Evolutionary conservation across 2,329 filamentous ascomycete species (phyloP), one percentile per base, ranked within the genome.

Genomic region (Trichoderma guizhouense): DNA sequence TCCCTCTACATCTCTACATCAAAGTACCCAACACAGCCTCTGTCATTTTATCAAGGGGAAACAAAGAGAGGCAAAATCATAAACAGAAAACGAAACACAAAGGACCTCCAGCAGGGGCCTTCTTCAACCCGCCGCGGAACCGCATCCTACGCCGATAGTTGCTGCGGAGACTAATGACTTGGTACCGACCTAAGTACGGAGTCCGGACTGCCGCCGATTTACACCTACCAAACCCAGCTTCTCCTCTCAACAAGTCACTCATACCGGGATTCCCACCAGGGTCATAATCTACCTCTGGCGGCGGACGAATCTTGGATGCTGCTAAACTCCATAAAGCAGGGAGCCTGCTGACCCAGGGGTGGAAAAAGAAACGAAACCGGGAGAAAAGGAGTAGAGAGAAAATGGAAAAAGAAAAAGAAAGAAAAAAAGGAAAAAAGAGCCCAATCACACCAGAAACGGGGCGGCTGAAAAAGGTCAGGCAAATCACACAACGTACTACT

Each of bases 401-500:
- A 32, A 24, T 21, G 21, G 39, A 60, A 26, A 61, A 69, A 24
- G 26, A 69, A 36, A 24, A 24, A 7, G 21, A 24, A 58, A 34
- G 18, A 24, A 12, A 60, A 24, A 34, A 61, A 69, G 30, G 26
- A 69, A 61, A 34, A 69, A 24, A 43, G 18, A 32, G 36, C 53
- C 39, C 57, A 69, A 53, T 30, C 66, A 34, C 57, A 26, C 39
- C 34, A 43, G 28, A 55, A 32, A 34, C 18, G 12, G 28, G 30
- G 39, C 66, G 57, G 66, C 66, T 62, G 66, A 69, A 69, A 62
- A 32, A 24, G 26, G 36, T 5, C 53, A 62, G 47, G 66, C 36
- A 69, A 34, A 69, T 61, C 28, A 36, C 39, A 69, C 39, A 62
- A 34, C n/a, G 57, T 39, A 26, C 66, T 69, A 39, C 55, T 64